A percentile compares a stretch with the other conserved stretches of the same genome.
phyloP scores from a whole-genome alignment of 306 rosid genomes.

The Lablab purpureus region DNA sequence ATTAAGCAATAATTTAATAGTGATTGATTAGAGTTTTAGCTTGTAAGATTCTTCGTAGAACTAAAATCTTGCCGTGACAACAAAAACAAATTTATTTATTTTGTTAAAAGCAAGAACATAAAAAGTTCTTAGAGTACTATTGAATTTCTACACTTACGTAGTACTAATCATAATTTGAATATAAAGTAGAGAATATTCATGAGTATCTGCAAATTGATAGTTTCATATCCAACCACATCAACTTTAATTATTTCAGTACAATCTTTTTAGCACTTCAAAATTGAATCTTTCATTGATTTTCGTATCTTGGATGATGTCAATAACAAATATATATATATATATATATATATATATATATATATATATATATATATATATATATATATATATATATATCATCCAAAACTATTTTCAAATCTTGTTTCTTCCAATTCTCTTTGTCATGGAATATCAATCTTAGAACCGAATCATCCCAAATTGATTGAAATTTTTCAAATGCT shows the following conservation, averaged over 20 bases:
- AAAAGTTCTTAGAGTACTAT: not conserved
- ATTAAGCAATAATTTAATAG: conserved; percentile 13
- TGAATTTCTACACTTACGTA: not conserved
- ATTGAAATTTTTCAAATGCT: not conserved
- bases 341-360: conserved; percentile 14
- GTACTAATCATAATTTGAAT: not conserved
- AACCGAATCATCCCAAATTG: not conserved
- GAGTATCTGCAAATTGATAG: conserved; percentile 27
- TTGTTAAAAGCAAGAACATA: not conserved
- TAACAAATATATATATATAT: conserved; percentile 8
- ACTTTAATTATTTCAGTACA: not conserved
- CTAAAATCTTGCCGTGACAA: too few species aligned
- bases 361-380: conserved; percentile 20
- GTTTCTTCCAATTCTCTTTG: conserved; percentile 18
- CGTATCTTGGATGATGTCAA: conserved; percentile 32
- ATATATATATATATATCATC: conserved; percentile 10
- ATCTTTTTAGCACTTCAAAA: not conserved
- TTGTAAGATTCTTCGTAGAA: not conserved
- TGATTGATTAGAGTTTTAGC: not conserved
- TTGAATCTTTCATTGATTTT: conserved; percentile 8
- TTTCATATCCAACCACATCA: not conserved
- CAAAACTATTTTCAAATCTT: too few species aligned
- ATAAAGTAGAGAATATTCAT: conserved; percentile 14
- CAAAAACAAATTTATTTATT: not conserved
- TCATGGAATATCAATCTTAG: conserved; percentile 31